Conservation (phyloP, 192 early-diverging fungal species). For the Linnemannia schmuckeri region DNA sequence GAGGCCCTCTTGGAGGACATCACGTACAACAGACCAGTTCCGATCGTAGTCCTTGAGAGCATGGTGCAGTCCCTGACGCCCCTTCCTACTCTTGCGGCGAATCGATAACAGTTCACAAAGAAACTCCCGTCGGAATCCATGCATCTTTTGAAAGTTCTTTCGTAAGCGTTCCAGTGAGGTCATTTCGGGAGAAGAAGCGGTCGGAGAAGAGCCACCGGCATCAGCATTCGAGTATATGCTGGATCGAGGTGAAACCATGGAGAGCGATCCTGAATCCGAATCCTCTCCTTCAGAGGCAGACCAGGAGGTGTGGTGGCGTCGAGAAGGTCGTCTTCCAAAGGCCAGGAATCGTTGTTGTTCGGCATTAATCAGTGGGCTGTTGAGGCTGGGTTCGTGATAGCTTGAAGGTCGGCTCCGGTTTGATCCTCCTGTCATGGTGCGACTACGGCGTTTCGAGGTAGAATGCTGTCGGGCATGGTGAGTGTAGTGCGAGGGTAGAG, state of each 20-base stretch:
- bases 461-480: constrained; percentile 39
- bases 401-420: constrained; percentile 33
- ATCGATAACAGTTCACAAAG: constrained; percentile 64
- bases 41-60: constrained; percentile 59
- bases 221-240: constrained; percentile 36
- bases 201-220: constrained; percentile 20
- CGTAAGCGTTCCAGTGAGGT: constrained; percentile 64
- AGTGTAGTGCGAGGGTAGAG: constrained; percentile 32
- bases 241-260: constrained; percentile 34
- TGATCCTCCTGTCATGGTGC: constrained; percentile 16
- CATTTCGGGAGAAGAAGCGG: constrained; percentile 22
- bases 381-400: constrained; percentile 29
- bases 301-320: constrained; percentile 42
- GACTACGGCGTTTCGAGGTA: constrained; percentile 21
- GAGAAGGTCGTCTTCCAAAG: constrained; percentile 1
- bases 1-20: constrained; percentile 51
- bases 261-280: constrained; percentile 25
- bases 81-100: constrained; percentile 64
- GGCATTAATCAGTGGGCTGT: neutral
- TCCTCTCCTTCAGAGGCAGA: constrained; percentile 56
- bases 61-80: constrained; percentile 56
- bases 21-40: constrained; percentile 55
- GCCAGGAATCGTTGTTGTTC: constrained; percentile 5
- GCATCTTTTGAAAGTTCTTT: constrained; percentile 62
- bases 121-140: constrained; percentile 69